Evolutionary conservation across 2,329 filamentous ascomycete genomes (phyloP).

Genomic region (Ploettnerulaceae sp.): DNA sequence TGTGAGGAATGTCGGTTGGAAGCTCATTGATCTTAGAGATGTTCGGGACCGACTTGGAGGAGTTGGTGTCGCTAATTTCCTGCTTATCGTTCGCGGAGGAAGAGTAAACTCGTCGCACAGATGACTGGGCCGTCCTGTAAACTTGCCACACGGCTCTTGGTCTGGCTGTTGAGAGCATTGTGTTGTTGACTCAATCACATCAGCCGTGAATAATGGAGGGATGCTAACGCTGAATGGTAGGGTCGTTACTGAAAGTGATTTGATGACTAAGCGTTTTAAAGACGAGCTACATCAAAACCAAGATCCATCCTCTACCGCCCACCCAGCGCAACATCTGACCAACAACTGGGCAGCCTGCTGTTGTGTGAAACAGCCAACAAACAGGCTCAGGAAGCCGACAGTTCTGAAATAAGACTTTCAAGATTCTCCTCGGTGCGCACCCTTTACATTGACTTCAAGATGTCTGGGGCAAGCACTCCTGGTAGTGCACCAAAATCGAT

Average conservation of each 20-base stretch:
- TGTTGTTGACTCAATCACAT: conserved; percentile 31
- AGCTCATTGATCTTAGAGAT: conserved; percentile 58
- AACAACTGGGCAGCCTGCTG: conserved; percentile 1
- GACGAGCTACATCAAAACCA: neutral
- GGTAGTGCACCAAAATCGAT: conserved; percentile 57
- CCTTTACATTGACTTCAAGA: conserved; percentile 15
- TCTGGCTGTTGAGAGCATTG: conserved; percentile 42
- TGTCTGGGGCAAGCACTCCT: conserved; percentile 26
- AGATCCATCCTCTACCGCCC: neutral
- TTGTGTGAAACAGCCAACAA: neutral
- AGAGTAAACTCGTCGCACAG: conserved; percentile 28
- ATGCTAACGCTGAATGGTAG: no score
- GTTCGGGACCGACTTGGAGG: conserved; percentile 44
- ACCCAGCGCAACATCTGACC: neutral
- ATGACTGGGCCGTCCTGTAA: conserved; percentile 33
- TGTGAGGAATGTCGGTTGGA: conserved; percentile 44
- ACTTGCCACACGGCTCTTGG: conserved; percentile 37
- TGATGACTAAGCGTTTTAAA: conserved; percentile 17
- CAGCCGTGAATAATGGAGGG: conserved; percentile 7
- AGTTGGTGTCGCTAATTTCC: conserved; percentile 39
- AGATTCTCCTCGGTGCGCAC: neutral
- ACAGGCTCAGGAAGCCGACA: neutral
- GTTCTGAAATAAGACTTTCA: neutral
- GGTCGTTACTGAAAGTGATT: conserved; percentile 10
- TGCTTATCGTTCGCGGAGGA: conserved; percentile 47